These are phyloP conservation scores for Fragaria vesca DNA, from an alignment of 306 rosid genomes.

Conservation along the genomic window DNA sequence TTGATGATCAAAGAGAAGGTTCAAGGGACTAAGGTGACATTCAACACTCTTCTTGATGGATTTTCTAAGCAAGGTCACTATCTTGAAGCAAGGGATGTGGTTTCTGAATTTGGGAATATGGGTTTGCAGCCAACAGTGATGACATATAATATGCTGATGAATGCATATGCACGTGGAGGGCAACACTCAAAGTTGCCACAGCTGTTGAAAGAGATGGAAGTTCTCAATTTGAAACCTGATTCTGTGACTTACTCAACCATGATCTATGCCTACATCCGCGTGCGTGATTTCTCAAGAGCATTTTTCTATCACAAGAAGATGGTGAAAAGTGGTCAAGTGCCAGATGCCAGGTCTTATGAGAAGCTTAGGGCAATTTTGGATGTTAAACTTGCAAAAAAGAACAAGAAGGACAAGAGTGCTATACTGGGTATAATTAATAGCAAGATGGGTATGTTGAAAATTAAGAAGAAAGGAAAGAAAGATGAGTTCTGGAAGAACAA, in stretches of 20 bases:
- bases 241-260: slow-evolving; percentile 78
- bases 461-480: slow-evolving; percentile 57
- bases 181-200: slow-evolving; percentile 71
- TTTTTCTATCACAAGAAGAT: slow-evolving; percentile 75
- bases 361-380: slow-evolving; percentile 69
- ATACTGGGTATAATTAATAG: slow-evolving; percentile 55
- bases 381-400: slow-evolving; percentile 53
- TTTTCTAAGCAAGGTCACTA: slow-evolving; percentile 87
- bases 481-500: slow-evolving; percentile 91
- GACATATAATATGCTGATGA: slow-evolving; percentile 86
- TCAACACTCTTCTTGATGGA: slow-evolving; percentile 78
- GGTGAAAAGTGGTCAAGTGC: slow-evolving; percentile 65
- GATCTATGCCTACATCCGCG: slow-evolving; percentile 72
- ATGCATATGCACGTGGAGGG: slow-evolving; percentile 90
- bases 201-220: slow-evolving; percentile 72
- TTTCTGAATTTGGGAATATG: slow-evolving; percentile 68
- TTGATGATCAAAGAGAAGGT: slow-evolving; percentile 61
- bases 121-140: slow-evolving; percentile 74
- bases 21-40: slow-evolving; percentile 62
- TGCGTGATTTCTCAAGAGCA: slow-evolving; percentile 69
- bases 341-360: slow-evolving; percentile 61
- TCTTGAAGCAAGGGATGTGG: slow-evolving; percentile 74
- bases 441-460: slow-evolving; percentile 53
- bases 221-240: slow-evolving; percentile 70
- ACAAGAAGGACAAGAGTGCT: slow-evolving; percentile 67